Conservation (phyloP, 768 basidiomycete species). For the Suillus sp. region DNA sequence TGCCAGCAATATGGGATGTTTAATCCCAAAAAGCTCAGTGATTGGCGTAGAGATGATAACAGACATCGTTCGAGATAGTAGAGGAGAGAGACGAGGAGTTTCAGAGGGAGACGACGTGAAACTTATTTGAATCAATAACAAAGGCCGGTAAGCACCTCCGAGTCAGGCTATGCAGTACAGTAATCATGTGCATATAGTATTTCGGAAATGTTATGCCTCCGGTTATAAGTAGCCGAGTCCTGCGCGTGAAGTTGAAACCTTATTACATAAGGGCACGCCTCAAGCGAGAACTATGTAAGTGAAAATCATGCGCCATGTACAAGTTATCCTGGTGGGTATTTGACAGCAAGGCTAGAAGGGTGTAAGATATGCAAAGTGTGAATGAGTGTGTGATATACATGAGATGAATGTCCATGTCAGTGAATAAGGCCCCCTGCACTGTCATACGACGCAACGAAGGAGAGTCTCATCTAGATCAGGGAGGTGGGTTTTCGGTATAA, state of each 20-base stretch:
- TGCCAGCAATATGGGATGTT: constrained; percentile 86
- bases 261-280: background rate
- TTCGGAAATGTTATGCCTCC: background rate
- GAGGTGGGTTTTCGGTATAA: constrained; percentile 8
- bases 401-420: constrained; percentile 31
- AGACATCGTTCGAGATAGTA: constrained; percentile 45
- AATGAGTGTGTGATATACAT: constrained; percentile 36
- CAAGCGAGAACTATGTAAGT: background rate
- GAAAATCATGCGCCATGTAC: background rate
- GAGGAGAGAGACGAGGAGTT: background rate
- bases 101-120: constrained; percentile 4
- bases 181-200: constrained; percentile 7
- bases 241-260: background rate
- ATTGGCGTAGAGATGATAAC: constrained; percentile 81
- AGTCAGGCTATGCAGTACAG: background rate
- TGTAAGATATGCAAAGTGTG: constrained; percentile 20
- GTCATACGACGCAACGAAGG: background rate
- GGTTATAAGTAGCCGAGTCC: constrained; percentile 1
- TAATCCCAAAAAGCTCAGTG: constrained; percentile 85
- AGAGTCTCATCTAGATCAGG: constrained; percentile 8
- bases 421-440: background rate
- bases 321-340: constrained; percentile 29
- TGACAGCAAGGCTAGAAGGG: constrained; percentile 22
- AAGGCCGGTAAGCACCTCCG: background rate
- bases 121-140: constrained; percentile 12